Base-by-base conservation (phyloP, 1,284 basidiomycete genomes). In the Puccinia triticina region DNA sequence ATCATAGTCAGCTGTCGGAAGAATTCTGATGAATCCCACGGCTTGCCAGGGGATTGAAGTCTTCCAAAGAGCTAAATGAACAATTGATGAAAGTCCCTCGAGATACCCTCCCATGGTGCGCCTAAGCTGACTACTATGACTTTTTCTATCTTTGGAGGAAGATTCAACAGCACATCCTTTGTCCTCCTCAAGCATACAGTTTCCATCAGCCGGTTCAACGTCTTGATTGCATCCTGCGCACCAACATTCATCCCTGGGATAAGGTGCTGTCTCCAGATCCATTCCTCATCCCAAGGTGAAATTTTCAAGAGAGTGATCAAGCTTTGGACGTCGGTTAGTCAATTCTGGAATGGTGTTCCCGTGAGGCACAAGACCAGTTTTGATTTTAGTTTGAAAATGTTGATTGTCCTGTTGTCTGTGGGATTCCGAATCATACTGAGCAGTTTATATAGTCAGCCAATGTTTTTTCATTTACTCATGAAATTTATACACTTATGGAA, bases 201-300 rank as follows among this genome's bases (percentile, higher is more conserved):
- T n/a, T n/a, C n/a, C n/a, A n/a, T n/a, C n/a, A n/a, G n/a, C n/a
- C n/a, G n/a, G n/a, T n/a, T n/a, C n/a, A n/a, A n/a, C n/a, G n/a
- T n/a, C n/a, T n/a, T n/a, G n/a, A n/a, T 64, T 29, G 59, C 59
- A 32, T 29, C 29, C 8, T 16, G 14, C 21, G 50, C 50, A 53
- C 50, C 23, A n/a, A 53, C 23, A n/a, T 53, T 64, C 29, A 64
- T 64, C 26, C 59, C 59, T 32, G n/a, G 59, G 26, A 64, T 64
- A 12, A 64, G 59, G 34, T 12, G 8, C 34, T 64, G 59, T 16
- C 26, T 16, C 59, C 59, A 64, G 59, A 64, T 64, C 59, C 59
- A 64, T 64, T 64, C 26, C 26, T 64, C 18, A 29, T 64, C 3
- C 59, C 59, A 64, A 32, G 29, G 34, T 64, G 59, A 16, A 64